Base-by-base conservation (phyloP, 1,139 yeast species). In the Pichia sp. region DNA sequence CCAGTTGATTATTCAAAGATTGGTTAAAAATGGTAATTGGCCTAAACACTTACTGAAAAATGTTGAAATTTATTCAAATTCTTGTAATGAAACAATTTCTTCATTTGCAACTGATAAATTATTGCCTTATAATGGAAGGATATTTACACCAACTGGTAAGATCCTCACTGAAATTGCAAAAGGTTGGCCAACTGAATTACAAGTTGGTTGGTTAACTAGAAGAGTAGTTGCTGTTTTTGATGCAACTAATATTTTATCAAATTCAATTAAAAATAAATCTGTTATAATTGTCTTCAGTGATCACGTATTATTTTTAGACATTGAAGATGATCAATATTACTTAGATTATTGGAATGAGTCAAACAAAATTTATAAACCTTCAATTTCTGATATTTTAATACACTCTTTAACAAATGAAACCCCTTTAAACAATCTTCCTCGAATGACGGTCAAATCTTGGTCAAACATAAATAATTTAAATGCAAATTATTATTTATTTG, bases 141-240 rank as follows among this genome's bases (percentile, higher is more conserved):
- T 89, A 0, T 88, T 90, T 64, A 90, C 97, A 0, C 96, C 97
- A 1, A 84, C 96, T 0, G 98, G 97, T 0, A 89, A 88, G 65
- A 77, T 91, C 3, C 70, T 91, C 45, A 84, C 95, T 0, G 96
- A 89, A 62, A 67, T 90, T 29, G 95, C 96, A 8, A 74, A 80
- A 11, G 81, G 81, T 27, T 91, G 97, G 97, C 98, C 98, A 0
- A 71, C 80, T 0, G 91, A 86, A 60, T 73, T 91, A 30, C 96
- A 88, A 60, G 84, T 84, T 62, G 96, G 96, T 29, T 90, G 97
- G 97, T 67, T 89, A 28, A 77, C 84, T 33, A 75, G 98, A 54
- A 78, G 95, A 56, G 93, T 91, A 5, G 90, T 91, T 22, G 87
- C 95, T 0, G 84, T 90, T 1, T 85, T 81, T 67, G 96, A 83